Conservation (phyloP, 2,329 filamentous ascomycete species). For the Stenocarpella maydis region DNA sequence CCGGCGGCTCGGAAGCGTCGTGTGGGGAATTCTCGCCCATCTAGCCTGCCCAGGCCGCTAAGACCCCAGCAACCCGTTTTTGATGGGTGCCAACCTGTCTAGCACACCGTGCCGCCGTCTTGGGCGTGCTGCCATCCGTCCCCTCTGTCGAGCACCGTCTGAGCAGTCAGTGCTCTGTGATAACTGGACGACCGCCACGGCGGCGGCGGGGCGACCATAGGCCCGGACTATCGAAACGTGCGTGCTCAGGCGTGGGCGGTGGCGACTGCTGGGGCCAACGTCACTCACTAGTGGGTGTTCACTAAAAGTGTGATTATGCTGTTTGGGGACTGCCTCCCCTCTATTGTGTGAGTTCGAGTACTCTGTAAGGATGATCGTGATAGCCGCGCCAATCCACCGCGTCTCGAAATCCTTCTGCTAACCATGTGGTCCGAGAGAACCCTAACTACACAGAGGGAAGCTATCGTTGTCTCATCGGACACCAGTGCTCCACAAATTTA, state of each 20-base stretch:
- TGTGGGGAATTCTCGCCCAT: slow-evolving; percentile 2
- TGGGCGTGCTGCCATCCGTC: slow-evolving; percentile 7
- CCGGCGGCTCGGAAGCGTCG: slow-evolving; percentile 18
- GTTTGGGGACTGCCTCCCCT: background rate
- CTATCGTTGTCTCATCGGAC: slow-evolving; percentile 11
- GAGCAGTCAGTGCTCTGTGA: background rate
- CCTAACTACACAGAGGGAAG: slow-evolving; percentile 1
- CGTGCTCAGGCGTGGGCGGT: slow-evolving; percentile 1
- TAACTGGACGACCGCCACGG: slow-evolving; percentile 9
- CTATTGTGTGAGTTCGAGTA: background rate
- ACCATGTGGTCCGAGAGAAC: slow-evolving; percentile 4
- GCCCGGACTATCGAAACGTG: slow-evolving; percentile 7
- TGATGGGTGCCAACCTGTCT: slow-evolving; percentile 21
- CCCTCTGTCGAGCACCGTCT: background rate
- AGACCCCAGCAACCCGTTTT: slow-evolving; percentile 24
- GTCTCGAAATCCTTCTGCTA: slow-evolving; percentile 1
- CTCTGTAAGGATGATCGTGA: slow-evolving; percentile 14
- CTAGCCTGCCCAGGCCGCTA: background rate
- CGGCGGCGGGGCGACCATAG: background rate
- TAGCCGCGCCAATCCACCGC: background rate
- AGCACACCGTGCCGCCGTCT: slow-evolving; percentile 13
- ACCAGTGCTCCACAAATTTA: background rate
- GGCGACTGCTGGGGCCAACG: background rate
- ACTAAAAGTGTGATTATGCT: slow-evolving; percentile 12
- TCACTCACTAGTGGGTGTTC: background rate